Evolutionary conservation across 148 eudicot genomes (phyloP), one percentile per base, ranked within the genome.

Genomic region (Vaccinium myrtillus): DNA sequence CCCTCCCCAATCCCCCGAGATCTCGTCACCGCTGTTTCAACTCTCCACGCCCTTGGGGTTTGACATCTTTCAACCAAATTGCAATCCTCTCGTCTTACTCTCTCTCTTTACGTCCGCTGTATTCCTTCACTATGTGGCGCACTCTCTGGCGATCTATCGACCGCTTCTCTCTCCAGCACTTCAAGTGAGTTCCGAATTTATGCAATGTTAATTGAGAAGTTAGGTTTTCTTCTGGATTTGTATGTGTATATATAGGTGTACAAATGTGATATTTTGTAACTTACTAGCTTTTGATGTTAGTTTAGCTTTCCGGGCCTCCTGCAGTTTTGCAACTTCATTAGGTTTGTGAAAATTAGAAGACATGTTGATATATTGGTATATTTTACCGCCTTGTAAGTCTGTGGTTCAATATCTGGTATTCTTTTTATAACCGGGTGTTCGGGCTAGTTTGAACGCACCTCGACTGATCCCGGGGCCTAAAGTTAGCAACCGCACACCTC

Each of bases 151-250:
- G 89, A 74, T 79, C 93, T 56, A 65, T 85, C 81, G 91, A 89
- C 89, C 93, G 93, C 84, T 91, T 91, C 86, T 91, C 93, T 81
- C 90, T 89, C 85, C 86, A 78, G 14, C 83, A 91, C 67, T 91
- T 90, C 86, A 87, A 84, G 93, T 91, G 84, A 78, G 81, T 77
- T 78, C 53, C 54, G 14, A 43, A 5, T 48, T 23, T 79, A 78
- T 21, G 54, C 74, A 6, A 6, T 73, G 46, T 71, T 5, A 8
- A 4, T 25, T 43, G 48, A 2, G 23, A 43, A 11, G 9, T 78
- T 58, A 25, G 11, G n/a, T 78, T 12, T 14, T 4, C 30, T 63
- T 8, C 13, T 43, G 3, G 53, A 30, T 69, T 67, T 18, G 16
- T 11, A 80, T 67, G 7, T 18, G 14, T 11, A 80, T 67, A 13